Percentiles rank a stretch among this genome's conserved stretches.
phyloP scores from a whole-genome alignment of 1,284 basidiomycete species.

The Xerocomus amazonicus region DNA sequence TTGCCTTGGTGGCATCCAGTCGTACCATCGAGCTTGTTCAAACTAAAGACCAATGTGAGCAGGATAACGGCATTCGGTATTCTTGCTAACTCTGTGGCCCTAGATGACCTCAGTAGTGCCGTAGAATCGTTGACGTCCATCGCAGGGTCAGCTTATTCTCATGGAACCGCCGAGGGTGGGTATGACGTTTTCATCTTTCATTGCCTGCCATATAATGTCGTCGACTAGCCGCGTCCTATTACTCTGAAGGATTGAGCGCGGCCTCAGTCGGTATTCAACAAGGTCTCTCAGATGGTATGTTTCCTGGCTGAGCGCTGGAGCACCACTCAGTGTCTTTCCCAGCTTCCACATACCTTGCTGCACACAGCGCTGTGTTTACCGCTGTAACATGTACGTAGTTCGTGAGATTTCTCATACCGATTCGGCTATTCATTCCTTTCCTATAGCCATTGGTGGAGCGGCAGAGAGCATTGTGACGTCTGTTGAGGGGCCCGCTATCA shows the following conservation, averaged over 20 bases:
- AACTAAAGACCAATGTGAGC: slow-evolving; percentile 6
- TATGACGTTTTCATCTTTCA: too few species aligned
- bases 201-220: too few species aligned
- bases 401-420: not conserved
- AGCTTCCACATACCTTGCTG: slow-evolving; percentile 21
- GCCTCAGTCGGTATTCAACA: slow-evolving; percentile 16
- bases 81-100: slow-evolving; percentile 1
- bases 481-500: slow-evolving; percentile 49
- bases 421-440: not conserved
- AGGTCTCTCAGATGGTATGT: slow-evolving; percentile 22
- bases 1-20: slow-evolving; percentile 3
- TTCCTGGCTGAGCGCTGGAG: not conserved
- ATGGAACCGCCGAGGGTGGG: slow-evolving; percentile 16
- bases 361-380: slow-evolving; percentile 33
- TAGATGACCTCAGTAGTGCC: slow-evolving; percentile 11
- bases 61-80: not conserved
- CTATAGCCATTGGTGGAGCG: slow-evolving; percentile 43
- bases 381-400: slow-evolving; percentile 48
- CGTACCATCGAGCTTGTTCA: slow-evolving; percentile 6
- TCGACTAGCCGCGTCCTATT: slow-evolving; percentile 16
- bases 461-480: slow-evolving; percentile 35
- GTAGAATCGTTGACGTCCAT: slow-evolving; percentile 11
- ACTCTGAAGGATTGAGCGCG: slow-evolving; percentile 14
- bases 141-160: slow-evolving; percentile 18
- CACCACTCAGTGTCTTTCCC: not conserved